Evolutionary conservation across 78 protist species (phyloP), one percentile per base, ranked within the genome.

Genomic region (Dictyostelium capitatum): DNA sequence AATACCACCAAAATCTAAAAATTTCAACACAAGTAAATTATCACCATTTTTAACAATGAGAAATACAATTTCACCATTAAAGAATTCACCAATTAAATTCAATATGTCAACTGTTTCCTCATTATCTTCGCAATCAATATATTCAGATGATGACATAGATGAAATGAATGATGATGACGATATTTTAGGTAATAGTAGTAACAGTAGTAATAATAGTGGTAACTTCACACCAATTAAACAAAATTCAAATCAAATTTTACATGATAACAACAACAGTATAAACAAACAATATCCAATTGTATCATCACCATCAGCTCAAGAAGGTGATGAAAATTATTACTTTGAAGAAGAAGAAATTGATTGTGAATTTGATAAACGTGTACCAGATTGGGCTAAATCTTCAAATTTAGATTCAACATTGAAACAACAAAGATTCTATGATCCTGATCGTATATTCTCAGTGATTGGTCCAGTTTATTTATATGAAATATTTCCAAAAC

Each of bases 311-410:
- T 15, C 23, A 30, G 37, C 30, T 37, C 65, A 77, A 37, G 70
- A 28, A 15, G 64, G 54, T n/a, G 72, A 56, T 37, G 83, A 79
- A 14, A 54, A 79, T 37, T 79, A 79, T 32, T 28, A 54, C 15
- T 54, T 37, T n/a, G 83, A 79, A 79, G 83, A 79, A 6, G 72
- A 79, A 20, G 83, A 79, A 6, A 20, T 43, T 3, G 83, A 75
- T 28, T 75, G 51, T 50, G 82, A 75, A 50, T 25, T 20, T 75
- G 82, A 79, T 56, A 54, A 56, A 32, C 30, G 37, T 9, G 83
- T 79, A 37, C 83, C 83, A 4, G 83, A 79, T 19, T 79, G 83
- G 83, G 83, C 83, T 2, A 79, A 79, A 17, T 23, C 19, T 56
- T 0, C 15, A 3, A 23, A 28, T 15, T 20, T 79, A 8, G 59